These are phyloP conservation scores for Starmerella vaccinii DNA, from an alignment of 805 yeast genomes.

Conservation along the genomic window DNA sequence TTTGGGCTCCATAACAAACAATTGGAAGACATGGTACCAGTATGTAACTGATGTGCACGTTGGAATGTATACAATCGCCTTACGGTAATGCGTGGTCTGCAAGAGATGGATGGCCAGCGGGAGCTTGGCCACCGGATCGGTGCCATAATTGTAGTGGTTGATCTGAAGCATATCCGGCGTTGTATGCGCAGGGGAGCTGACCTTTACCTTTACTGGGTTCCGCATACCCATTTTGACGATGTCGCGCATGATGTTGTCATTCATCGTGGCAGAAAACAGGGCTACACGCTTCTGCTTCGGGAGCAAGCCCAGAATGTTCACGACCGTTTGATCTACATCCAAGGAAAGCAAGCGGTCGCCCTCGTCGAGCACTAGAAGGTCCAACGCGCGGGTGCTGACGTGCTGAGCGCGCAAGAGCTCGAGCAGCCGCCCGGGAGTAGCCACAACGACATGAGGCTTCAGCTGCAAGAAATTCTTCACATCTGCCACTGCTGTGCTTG, in stretches of 20 bases:
- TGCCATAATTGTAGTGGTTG: slow-evolving; percentile 37
- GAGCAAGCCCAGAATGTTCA: slow-evolving; percentile 51
- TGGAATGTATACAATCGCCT: slow-evolving; percentile 84
- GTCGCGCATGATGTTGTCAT: slow-evolving; percentile 58
- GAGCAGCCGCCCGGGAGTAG: slow-evolving; percentile 82
- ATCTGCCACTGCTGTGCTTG: slow-evolving; percentile 48
- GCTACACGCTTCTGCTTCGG: slow-evolving; percentile 94
- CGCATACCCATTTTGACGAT: slow-evolving; percentile 83
- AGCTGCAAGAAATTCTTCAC: slow-evolving; percentile 43
- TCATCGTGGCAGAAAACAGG: slow-evolving; percentile 83
- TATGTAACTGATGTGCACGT: slow-evolving; percentile 78
- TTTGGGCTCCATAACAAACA: slow-evolving; percentile 22
- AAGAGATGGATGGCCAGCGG: slow-evolving; percentile 48
- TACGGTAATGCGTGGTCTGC: slow-evolving; percentile 48
- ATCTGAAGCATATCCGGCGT: slow-evolving; percentile 56
- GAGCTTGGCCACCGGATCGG: slow-evolving; percentile 53
- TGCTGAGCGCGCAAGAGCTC: slow-evolving; percentile 54
- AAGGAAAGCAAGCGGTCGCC: slow-evolving; percentile 81
- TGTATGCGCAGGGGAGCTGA: slow-evolving; percentile 34
- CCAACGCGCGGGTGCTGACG: slow-evolving; percentile 55
- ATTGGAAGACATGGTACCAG: slow-evolving; percentile 34
- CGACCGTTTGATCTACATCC: slow-evolving; percentile 61
- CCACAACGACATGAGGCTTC: slow-evolving; percentile 68
- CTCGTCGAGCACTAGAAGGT: slow-evolving; percentile 75
- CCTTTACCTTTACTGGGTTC: slow-evolving; percentile 82